These are phyloP conservation scores for Thielaviopsis euricoi DNA, from an alignment of 2,329 filamentous ascomycete species.

Conservation along the genomic window DNA sequence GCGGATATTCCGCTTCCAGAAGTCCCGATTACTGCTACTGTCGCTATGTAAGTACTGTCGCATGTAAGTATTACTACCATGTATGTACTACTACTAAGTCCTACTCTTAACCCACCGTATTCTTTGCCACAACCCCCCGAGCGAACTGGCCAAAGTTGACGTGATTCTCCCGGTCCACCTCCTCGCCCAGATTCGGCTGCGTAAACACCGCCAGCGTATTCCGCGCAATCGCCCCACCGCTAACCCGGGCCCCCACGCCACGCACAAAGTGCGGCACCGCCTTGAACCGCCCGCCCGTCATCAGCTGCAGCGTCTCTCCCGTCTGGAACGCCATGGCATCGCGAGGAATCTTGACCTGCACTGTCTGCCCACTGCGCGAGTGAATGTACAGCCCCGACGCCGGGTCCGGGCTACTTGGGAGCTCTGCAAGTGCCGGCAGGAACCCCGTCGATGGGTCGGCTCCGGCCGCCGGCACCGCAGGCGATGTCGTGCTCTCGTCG, in stretches of 20 bases:
- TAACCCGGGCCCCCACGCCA: constrained; percentile 44
- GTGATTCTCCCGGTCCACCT: constrained; percentile 51
- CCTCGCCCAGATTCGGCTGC: constrained; percentile 77
- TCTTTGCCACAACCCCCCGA: constrained; percentile 40
- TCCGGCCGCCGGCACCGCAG: constrained; percentile 20
- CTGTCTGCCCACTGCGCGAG: constrained; percentile 61
- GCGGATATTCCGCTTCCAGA: not conserved
- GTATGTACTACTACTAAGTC: not conserved
- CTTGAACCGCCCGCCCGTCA: constrained; percentile 80
- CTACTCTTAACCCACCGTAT: constrained; percentile 29
- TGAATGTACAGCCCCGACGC: constrained; percentile 86
- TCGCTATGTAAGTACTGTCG: too few species aligned
- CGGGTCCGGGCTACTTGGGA: constrained; percentile 62
- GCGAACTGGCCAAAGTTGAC: constrained; percentile 66
- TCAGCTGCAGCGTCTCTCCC: constrained; percentile 76
- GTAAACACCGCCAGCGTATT: constrained; percentile 96
- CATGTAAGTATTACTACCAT: too few species aligned
- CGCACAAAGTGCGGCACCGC: constrained; percentile 93
- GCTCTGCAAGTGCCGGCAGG: constrained; percentile 46
- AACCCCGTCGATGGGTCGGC: constrained; percentile 15
- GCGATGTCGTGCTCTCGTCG: constrained; percentile 44
- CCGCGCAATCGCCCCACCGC: constrained; percentile 42
- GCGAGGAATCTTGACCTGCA: constrained; percentile 83
- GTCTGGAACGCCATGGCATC: constrained; percentile 95
- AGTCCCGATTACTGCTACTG: not conserved